A percentile compares a stretch with the other conserved stretches of the same genome.
Conservation (phyloP, 2,329 filamentous ascomycete genomes). For the Truncatella angustata region DNA sequence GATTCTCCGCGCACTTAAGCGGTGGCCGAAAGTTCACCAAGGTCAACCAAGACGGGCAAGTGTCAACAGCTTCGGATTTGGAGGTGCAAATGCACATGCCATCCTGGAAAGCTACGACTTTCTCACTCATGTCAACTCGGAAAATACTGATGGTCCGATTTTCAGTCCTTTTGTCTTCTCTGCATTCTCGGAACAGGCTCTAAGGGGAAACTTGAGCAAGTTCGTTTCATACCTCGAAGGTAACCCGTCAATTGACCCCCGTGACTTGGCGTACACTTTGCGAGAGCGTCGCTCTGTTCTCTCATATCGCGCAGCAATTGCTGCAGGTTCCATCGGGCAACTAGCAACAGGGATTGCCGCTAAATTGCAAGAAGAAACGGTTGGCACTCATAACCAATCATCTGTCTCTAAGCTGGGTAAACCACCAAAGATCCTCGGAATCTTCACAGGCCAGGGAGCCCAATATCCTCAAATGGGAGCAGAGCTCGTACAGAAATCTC, state of each 20-base stretch:
- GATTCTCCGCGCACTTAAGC: background rate
- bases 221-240: background rate
- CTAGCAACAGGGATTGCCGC: too few relatives aligned
- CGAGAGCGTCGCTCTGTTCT: too few relatives aligned
- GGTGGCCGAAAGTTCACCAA: background rate
- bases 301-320: too few relatives aligned
- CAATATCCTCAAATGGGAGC: constrained; percentile 33
- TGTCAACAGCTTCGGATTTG: background rate
- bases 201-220: too few relatives aligned
- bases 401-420: background rate
- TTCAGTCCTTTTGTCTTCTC: background rate
- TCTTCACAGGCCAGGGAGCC: constrained; percentile 30
- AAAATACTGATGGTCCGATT: background rate
- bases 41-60: background rate
- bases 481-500: constrained; percentile 17
- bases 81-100: background rate
- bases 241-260: background rate
- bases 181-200: too few relatives aligned
- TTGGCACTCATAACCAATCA: background rate
- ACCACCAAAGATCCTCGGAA: background rate
- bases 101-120: background rate
- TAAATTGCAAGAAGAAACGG: background rate
- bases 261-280: too few relatives aligned
- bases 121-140: background rate
- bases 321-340: too few relatives aligned